Evolutionary conservation across 2,329 filamentous ascomycete genomes (phyloP).

Genomic region (Colletotrichum orchidophilum): DNA sequence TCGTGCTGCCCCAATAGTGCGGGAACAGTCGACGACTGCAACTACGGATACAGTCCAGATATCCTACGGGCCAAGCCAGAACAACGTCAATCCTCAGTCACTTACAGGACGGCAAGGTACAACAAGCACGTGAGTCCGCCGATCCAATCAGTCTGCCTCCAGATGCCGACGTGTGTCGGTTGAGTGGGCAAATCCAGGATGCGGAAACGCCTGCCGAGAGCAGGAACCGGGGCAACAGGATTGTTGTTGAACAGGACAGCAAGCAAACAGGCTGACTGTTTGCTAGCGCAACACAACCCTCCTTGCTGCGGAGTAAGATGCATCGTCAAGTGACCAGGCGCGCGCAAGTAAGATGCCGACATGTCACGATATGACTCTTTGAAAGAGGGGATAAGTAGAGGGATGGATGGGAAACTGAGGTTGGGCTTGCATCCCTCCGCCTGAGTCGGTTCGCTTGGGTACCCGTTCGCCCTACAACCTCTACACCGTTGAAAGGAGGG

Average conservation of each 20-base stretch:
- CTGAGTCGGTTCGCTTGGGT: constrained; percentile 13
- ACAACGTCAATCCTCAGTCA: constrained; percentile 20
- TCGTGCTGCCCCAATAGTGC: constrained; percentile 27
- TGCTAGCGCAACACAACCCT: constrained; percentile 28
- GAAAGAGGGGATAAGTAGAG: constrained; percentile 5
- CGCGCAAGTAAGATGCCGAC: constrained; percentile 32
- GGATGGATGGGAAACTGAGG: constrained; percentile 3
- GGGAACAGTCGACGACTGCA: constrained; percentile 9
- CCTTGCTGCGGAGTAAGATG: constrained; percentile 28
- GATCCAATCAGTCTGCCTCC: neutral
- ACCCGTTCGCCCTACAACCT: constrained; percentile 7
- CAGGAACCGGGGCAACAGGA: constrained; percentile 18
- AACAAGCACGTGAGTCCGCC: constrained; percentile 10
- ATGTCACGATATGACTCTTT: constrained; percentile 33
- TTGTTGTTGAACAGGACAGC: constrained; percentile 8
- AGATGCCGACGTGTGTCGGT: constrained; percentile 16
- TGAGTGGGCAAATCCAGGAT: constrained; percentile 7
- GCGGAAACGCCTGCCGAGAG: constrained; percentile 1
- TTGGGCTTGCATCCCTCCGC: constrained; percentile 23
- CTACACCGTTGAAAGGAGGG: constrained; percentile 10
- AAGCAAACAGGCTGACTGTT: constrained; percentile 28
- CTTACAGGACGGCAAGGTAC: neutral
- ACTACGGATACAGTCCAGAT: too few relatives aligned
- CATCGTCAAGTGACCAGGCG: constrained; percentile 30
- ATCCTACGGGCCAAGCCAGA: neutral